A percentile compares a stretch with the other conserved stretches of the same genome.
Evolutionary conservation across 305 asterid species (phyloP).

Genomic region (Rubia balearica): DNA sequence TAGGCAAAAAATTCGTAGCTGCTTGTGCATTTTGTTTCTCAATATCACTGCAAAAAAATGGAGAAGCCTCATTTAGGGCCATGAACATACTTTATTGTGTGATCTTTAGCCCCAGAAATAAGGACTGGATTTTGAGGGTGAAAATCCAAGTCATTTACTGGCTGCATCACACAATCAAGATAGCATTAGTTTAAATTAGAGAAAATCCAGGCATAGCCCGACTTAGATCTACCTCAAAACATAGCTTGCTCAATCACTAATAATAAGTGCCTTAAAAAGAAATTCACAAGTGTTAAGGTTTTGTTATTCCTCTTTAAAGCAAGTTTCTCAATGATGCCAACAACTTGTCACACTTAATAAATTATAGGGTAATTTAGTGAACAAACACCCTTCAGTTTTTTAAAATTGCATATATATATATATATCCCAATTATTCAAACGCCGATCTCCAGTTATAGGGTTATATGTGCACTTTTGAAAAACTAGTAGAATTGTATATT

Average conservation of each 20-base stretch:
- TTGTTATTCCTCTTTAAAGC: not conserved
- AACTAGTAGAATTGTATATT: too few species aligned
- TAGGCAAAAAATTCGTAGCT: not conserved
- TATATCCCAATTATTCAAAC: too few species aligned
- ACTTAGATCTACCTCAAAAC: not conserved
- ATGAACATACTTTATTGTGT: slow-evolving; percentile 65
- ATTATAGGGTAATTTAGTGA: too few species aligned
- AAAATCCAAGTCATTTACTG: slow-evolving; percentile 85
- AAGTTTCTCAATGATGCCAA: not conserved
- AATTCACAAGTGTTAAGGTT: not conserved
- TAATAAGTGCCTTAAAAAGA: not conserved
- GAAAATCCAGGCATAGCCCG: slow-evolving; percentile 1
- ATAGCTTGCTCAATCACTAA: not conserved
- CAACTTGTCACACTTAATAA: not conserved
- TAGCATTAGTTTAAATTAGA: slow-evolving; percentile 25
- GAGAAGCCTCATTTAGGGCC: slow-evolving; percentile 4
- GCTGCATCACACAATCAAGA: slow-evolving; percentile 45
- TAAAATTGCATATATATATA: too few species aligned
- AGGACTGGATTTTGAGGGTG: slow-evolving; percentile 77
- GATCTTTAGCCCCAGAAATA: slow-evolving; percentile 87
- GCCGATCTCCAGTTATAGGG: too few species aligned
- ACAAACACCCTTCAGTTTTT: too few species aligned
- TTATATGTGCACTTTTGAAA: too few species aligned
- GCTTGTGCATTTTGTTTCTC: not conserved
- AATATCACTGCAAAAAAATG: not conserved